A percentile compares a stretch with the other conserved stretches of the same genome.
These are phyloP conservation scores for Daldinia caldariorum DNA, from an alignment of 495 filamentous ascomycete species.

Conservation along the genomic window DNA sequence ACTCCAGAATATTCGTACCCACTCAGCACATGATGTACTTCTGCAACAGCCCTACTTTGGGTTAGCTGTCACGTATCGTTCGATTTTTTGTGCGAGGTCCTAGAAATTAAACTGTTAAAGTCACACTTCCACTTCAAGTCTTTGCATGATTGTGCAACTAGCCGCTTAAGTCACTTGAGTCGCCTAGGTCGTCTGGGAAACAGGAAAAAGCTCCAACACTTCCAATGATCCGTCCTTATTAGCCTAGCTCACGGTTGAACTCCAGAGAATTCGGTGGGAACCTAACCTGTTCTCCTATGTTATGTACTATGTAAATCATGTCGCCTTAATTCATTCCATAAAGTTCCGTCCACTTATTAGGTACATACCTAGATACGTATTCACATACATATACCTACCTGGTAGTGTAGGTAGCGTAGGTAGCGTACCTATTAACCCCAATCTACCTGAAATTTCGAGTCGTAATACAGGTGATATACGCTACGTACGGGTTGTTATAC, in stretches of 20 bases:
- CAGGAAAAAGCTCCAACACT: too few relatives aligned
- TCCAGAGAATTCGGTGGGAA: neutral
- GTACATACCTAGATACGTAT: too few relatives aligned
- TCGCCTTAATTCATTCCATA: neutral
- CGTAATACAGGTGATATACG: neutral
- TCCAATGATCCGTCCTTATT: neutral
- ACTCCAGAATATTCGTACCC: neutral
- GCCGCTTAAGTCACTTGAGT: neutral
- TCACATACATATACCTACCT: too few relatives aligned
- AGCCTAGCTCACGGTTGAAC: neutral
- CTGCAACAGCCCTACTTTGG: conserved; percentile 2
- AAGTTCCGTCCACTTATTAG: too few relatives aligned
- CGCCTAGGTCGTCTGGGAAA: neutral
- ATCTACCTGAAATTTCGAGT: conserved; percentile 6
- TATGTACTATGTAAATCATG: too few relatives aligned
- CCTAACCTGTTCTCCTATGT: neutral
- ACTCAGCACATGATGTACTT: neutral
- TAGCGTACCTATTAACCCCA: too few relatives aligned
- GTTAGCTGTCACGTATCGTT: conserved; percentile 2
- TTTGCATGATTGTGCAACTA: too few relatives aligned
- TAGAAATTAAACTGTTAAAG: too few relatives aligned
- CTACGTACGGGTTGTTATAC: neutral
- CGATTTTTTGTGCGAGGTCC: neutral
- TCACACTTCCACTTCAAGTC: too few relatives aligned
- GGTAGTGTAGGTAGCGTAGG: too few relatives aligned